phyloP scores from a whole-genome alignment of 371 early-diverging fungal species.

The Circinella umbellata region DNA sequence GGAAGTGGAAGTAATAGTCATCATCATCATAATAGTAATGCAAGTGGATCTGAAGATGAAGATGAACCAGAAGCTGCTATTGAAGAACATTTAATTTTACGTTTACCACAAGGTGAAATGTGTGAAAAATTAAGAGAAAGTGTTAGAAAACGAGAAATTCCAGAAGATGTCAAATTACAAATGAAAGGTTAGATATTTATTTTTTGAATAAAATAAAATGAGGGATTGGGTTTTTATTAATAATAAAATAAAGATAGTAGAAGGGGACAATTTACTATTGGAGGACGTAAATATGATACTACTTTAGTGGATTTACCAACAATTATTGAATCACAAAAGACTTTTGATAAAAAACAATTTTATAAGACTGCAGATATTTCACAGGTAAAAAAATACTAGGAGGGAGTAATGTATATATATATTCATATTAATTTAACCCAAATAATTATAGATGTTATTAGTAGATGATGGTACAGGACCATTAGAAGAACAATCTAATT shows the following conservation, averaged over 20 bases:
- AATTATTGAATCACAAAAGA: slow-evolving; percentile 96
- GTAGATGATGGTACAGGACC: slow-evolving; percentile 49
- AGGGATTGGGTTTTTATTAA: slow-evolving; percentile 56
- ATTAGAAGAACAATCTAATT: slow-evolving; percentile 23
- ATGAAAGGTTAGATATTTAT: slow-evolving; percentile 57
- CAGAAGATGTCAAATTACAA: slow-evolving; percentile 65
- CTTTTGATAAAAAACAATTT: slow-evolving; percentile 93
- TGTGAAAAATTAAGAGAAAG: slow-evolving; percentile 65
- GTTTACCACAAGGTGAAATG: slow-evolving; percentile 73
- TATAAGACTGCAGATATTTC: slow-evolving; percentile 98
- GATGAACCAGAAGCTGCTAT: slow-evolving; percentile 68
- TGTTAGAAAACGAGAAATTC: slow-evolving; percentile 72
- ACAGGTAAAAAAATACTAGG: slow-evolving; percentile 66
- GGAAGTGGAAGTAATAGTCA: too few relatives aligned
- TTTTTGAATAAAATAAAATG: slow-evolving; percentile 49
- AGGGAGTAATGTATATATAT: too few relatives aligned
- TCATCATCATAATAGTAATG: background rate
- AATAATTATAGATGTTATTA: slow-evolving; percentile 57
- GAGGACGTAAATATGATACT: slow-evolving; percentile 62
- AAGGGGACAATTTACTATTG: slow-evolving; percentile 71
- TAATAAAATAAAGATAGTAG: slow-evolving; percentile 62
- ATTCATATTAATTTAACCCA: too few relatives aligned
- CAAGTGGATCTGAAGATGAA: slow-evolving; percentile 54
- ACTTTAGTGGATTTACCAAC: slow-evolving; percentile 94
- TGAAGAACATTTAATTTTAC: slow-evolving; percentile 83